Evolutionary conservation across 2,329 filamentous ascomycete genomes (phyloP), one percentile per base, ranked within the genome.

Genomic region (Teratosphaeria destructans): DNA sequence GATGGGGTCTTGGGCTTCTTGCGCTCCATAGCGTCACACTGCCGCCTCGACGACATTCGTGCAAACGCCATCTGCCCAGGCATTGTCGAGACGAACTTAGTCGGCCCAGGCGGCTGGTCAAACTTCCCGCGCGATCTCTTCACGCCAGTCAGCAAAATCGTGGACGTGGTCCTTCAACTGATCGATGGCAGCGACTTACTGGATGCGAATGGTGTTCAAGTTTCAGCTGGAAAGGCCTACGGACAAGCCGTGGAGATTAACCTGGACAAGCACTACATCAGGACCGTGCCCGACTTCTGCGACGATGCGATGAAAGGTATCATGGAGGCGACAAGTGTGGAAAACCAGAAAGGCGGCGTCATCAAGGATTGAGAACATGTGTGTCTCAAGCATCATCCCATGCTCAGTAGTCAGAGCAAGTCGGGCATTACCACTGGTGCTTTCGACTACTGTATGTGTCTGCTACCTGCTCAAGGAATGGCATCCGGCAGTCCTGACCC

Each of bases 1-100:
- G 60, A 75, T 60, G 75, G 70, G 1, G 71, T 76, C 0, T 61
- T 77, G 4, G 74, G 75, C 1, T 74, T 77, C 63, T 72, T 73
- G 60, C 69, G 73, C 12, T 69, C 73, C 3, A 72, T 76, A 27
- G 70, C 73, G 0, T 68, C 52, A 32, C 23, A 69, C 3, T 67
- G 67, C 14, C 74, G 73, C 61, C 64, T 67, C 19, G 70, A 73
- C 10, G 70, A 71, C 0, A 71, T 77, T 23, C 71, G 75, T 12
- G 74, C 73, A 3, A 77, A 77, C 59, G 69, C 70, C 1, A 73
- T 75, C 0, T 74, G 71, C 14, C 73, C 73, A 1, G 73, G 73
- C 0, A 72, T 71, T 0, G 74, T 76, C 11, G 64, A 66, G 55
- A 76, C 74, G 2, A 71, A 72, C 14, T 60, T 77, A 10, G 56